Evolutionary conservation across 441 rosid genomes (phyloP).

Genomic region (Croton laevigatus): DNA sequence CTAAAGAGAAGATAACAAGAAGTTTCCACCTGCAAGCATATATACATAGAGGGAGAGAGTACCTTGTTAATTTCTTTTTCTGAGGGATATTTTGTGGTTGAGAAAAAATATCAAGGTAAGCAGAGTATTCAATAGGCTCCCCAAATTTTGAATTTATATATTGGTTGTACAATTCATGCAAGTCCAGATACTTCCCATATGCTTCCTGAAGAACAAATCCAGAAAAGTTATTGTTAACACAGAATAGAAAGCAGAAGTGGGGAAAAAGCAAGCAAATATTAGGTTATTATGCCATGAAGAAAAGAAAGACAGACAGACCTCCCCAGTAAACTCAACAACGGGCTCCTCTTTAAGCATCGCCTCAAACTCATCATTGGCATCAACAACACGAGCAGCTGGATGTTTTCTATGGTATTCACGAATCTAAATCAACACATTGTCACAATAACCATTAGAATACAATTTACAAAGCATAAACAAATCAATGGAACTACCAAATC

Average conservation of each 20-base stretch:
- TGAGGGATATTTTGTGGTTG: conserved; percentile 54
- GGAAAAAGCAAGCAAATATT: neutral
- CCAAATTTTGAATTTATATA: conserved; percentile 87
- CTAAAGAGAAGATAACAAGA: conserved; percentile 13
- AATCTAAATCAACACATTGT: conserved; percentile 45
- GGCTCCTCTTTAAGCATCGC: conserved; percentile 82
- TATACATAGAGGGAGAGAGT: neutral
- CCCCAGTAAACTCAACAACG: conserved; percentile 79
- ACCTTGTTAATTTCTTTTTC: conserved; percentile 72
- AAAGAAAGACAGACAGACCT: conserved; percentile 40
- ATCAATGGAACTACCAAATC: neutral
- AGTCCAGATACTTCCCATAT: conserved; percentile 72
- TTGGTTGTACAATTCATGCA: conserved; percentile 88
- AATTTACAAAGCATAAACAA: neutral
- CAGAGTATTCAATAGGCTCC: conserved; percentile 75
- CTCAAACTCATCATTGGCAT: conserved; percentile 69
- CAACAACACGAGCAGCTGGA: conserved; percentile 79
- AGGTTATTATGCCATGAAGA: neutral
- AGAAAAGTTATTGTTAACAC: conserved; percentile 11
- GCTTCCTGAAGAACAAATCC: conserved; percentile 63
- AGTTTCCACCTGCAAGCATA: neutral
- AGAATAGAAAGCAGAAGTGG: neutral
- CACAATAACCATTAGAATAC: neutral
- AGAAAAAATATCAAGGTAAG: conserved; percentile 76
- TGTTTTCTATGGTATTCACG: conserved; percentile 92